Conservation (phyloP, 2,329 filamentous ascomycete species). For the Pyrenophora graminea region DNA sequence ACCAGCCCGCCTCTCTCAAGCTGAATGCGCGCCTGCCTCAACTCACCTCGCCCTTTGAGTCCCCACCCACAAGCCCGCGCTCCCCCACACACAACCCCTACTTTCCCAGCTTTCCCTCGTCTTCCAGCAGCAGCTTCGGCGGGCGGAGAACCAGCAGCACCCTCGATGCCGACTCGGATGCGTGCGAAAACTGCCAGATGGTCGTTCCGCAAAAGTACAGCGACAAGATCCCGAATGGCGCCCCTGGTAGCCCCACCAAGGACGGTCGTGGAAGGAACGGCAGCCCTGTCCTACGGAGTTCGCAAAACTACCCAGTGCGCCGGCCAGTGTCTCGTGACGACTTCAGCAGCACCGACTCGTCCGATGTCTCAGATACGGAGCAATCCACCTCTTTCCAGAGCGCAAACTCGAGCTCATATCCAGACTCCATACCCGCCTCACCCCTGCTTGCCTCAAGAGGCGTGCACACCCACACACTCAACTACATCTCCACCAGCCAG, state of each 20-base stretch:
- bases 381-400: slow-evolving; percentile 45
- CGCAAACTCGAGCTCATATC: slow-evolving; percentile 34
- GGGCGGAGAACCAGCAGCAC: slow-evolving; percentile 42
- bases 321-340: slow-evolving; percentile 38
- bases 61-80: slow-evolving; percentile 48
- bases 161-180: slow-evolving; percentile 55
- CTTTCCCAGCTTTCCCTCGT: slow-evolving; percentile 49
- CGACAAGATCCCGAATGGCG: slow-evolving; percentile 57
- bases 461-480: slow-evolving; percentile 60
- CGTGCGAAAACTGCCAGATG: slow-evolving; percentile 63
- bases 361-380: slow-evolving; percentile 45
- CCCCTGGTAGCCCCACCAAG: slow-evolving; percentile 55
- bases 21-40: slow-evolving; percentile 39
- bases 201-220: slow-evolving; percentile 59
- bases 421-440: slow-evolving; percentile 48
- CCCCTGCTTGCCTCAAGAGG: slow-evolving; percentile 47
- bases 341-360: slow-evolving; percentile 42
- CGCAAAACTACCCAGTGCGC: slow-evolving; percentile 58
- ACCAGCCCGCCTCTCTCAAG: slow-evolving; percentile 38
- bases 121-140: slow-evolving; percentile 38
- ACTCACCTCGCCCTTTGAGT: slow-evolving; percentile 46
- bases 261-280: slow-evolving; percentile 56
- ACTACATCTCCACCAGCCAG: slow-evolving; percentile 62
- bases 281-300: slow-evolving; percentile 60
- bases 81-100: slow-evolving; percentile 54